Percentiles rank a stretch among this genome's conserved stretches.
phyloP scores from a whole-genome alignment of 345 rosid species.

The Populus euphratica region DNA sequence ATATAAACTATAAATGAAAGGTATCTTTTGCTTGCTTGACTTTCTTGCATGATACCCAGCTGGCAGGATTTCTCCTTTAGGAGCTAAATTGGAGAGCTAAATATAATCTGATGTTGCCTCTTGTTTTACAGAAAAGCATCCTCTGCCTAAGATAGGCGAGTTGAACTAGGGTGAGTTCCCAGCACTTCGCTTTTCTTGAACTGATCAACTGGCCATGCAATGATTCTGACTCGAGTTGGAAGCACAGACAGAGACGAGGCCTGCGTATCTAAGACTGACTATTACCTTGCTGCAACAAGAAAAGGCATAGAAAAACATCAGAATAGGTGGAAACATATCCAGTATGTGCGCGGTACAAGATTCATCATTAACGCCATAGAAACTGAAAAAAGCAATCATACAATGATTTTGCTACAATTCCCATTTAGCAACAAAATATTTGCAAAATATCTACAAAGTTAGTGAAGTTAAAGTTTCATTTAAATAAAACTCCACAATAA shows the following conservation, averaged over 20 bases:
- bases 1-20: background rate
- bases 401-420: background rate
- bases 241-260: slow-evolving; percentile 65
- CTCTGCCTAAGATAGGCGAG: slow-evolving; percentile 79
- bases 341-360: background rate
- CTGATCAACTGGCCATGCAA: slow-evolving; percentile 72
- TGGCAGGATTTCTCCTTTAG: too few species aligned
- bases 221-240: slow-evolving; percentile 72
- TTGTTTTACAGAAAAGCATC: slow-evolving; percentile 61
- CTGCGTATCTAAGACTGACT: slow-evolving; percentile 73
- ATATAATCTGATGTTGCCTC: slow-evolving; percentile 19
- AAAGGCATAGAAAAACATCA: slow-evolving; percentile 3
- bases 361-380: background rate
- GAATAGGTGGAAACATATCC: background rate
- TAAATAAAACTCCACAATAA: slow-evolving; percentile 58
- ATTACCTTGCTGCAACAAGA: slow-evolving; percentile 68
- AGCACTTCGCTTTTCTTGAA: slow-evolving; percentile 43
- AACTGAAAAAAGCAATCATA: background rate
- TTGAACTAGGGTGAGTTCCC: slow-evolving; percentile 42
- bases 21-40: too few species aligned
- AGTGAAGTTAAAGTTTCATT: slow-evolving; percentile 33
- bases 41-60: too few species aligned
- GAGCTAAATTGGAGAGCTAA: too few species aligned
- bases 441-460: background rate
- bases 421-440: background rate